phyloP scores from a whole-genome alignment of 1,284 basidiomycete genomes.

The Anthracocystis setariae region DNA sequence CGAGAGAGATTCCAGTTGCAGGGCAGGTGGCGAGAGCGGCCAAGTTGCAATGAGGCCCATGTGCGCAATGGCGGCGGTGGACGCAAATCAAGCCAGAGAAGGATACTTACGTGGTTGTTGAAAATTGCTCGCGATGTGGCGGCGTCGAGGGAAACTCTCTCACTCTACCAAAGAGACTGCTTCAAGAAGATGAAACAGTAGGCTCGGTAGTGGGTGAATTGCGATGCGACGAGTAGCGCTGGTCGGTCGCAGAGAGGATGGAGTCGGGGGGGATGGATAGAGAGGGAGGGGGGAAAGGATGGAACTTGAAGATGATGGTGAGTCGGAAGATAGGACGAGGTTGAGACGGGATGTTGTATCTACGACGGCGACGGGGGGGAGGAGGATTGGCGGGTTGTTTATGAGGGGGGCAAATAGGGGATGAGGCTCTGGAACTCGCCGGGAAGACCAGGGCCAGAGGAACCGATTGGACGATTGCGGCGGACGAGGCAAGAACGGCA shows the following conservation, averaged over 20 bases:
- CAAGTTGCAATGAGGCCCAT: not conserved
- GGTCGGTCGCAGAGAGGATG: constrained; percentile 22
- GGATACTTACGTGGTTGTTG: constrained; percentile 27
- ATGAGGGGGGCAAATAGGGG: constrained; percentile 15
- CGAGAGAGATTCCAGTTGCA: not conserved
- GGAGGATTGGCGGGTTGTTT: constrained; percentile 23
- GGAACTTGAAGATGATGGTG: constrained; percentile 46
- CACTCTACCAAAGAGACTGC: constrained; percentile 26
- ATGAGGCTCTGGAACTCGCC: not conserved
- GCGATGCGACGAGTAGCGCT: constrained; percentile 26
- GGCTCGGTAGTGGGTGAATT: constrained; percentile 15
- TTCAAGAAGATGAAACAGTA: constrained; percentile 24
- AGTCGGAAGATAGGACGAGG: constrained; percentile 14
- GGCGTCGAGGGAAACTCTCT: constrained; percentile 12
- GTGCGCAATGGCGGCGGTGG: not conserved
- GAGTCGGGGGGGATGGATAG: constrained; percentile 2
- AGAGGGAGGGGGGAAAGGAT: constrained; percentile 8
- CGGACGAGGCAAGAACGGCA: constrained; percentile 11
- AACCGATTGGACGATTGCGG: constrained; percentile 9
- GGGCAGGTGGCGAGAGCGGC: not conserved
- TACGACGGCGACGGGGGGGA: not conserved
- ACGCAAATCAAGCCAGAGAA: not conserved
- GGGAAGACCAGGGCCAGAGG: not conserved
- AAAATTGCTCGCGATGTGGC: constrained; percentile 12
- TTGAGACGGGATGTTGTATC: not conserved